Evolutionary conservation across 1,139 yeast genomes (phyloP), one percentile per base, ranked within the genome.

Genomic region (Geotrichum citri-aurantii): DNA sequence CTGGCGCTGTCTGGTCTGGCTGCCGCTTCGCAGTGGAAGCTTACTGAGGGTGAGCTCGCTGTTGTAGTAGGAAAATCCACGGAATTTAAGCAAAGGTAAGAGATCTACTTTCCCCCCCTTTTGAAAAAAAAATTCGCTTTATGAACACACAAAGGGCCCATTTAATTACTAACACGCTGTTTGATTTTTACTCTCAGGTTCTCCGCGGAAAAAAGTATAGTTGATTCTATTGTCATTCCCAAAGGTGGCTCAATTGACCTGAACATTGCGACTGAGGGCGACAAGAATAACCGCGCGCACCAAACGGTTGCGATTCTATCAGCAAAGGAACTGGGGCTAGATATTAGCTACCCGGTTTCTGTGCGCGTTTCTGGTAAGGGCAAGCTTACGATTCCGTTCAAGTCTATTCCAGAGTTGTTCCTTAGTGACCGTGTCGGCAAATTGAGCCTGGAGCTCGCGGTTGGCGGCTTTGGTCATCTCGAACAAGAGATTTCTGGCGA

Each of bases 21-120:
- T 14, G 51, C 56, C 19, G 52, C 51, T 6, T 27, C 51, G 31
- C 51, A 53, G 44, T 68, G 71, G 71, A 48, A 65, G 2, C 59
- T 67, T 42, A 57, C 59, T 50, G 64, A 69, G 50, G 71, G 70
- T 29, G 61, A 73, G 63, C 59, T 71, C 63, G 52, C 73, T 63
- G 59, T 79, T 72, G 37, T 77, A 72, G 17, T 40, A 24, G 57
- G 63, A 46, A 29, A 51, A 48, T 17, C 52, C 19, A 42, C 61
- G 31, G 49, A 55, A 26, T 53, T 33, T 33, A 48, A 53, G 31
- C 42, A 48, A 47, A 53, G 56, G 56, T 53, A 33, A 48, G 53
- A 12, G 26, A 31, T 19, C 29, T 26, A 26, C 29, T 26, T 7
- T 26, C 29, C 29, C 29, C 29, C 29, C 29, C 29, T n/a, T 37